These are phyloP conservation scores for Salix dunnii DNA, from an alignment of 345 rosid species.

Conservation along the genomic window DNA sequence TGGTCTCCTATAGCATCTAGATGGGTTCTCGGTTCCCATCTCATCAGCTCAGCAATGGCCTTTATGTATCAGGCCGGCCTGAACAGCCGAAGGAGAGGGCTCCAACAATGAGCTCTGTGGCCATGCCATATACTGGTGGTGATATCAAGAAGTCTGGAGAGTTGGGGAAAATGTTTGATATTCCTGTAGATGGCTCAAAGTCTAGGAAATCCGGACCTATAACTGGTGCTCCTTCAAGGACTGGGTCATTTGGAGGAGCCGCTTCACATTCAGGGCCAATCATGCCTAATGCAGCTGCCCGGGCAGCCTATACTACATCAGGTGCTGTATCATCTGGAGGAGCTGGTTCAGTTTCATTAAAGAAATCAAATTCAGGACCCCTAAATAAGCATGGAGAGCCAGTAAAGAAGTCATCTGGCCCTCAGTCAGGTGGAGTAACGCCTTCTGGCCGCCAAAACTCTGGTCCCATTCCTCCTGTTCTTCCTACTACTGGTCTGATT, in stretches of 20 bases:
- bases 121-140: slow-evolving; percentile 97
- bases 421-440: slow-evolving; percentile 90
- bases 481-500: slow-evolving; percentile 89
- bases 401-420: slow-evolving; percentile 80
- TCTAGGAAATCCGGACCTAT: slow-evolving; percentile 96
- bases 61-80: slow-evolving; percentile 85
- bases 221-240: slow-evolving; percentile 69
- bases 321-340: slow-evolving; percentile 64
- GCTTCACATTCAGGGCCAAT: slow-evolving; percentile 81
- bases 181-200: slow-evolving; percentile 61
- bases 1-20: slow-evolving; percentile 22
- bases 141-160: slow-evolving; percentile 94
- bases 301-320: slow-evolving; percentile 62
- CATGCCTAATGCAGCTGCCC: slow-evolving; percentile 70
- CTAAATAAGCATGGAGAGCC: slow-evolving; percentile 91
- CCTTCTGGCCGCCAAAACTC: slow-evolving; percentile 79
- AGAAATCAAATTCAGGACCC: slow-evolving; percentile 93
- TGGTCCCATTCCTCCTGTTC: slow-evolving; percentile 83
- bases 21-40: slow-evolving; percentile 95
- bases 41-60: slow-evolving; percentile 86
- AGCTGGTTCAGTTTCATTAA: slow-evolving; percentile 73
- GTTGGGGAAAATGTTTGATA: slow-evolving; percentile 93
- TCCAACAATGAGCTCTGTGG: slow-evolving; percentile 81
- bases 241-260: slow-evolving; percentile 84
- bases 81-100: slow-evolving; percentile 85